Conservation (phyloP, 768 basidiomycete species). For the Rhizopogon salebrosus region DNA sequence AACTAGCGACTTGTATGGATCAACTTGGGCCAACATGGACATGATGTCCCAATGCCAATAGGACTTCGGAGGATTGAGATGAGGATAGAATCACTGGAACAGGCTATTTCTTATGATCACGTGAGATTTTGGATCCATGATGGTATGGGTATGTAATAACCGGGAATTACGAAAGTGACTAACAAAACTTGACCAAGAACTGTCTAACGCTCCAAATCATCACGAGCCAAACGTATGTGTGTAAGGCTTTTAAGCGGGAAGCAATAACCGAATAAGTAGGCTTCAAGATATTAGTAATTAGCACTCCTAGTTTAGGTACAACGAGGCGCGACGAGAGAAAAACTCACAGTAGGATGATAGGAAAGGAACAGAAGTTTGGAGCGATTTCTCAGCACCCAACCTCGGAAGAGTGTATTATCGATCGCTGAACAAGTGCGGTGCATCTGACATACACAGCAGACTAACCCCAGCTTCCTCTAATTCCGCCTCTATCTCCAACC, state of each 20-base stretch:
- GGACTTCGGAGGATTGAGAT: too few relatives aligned
- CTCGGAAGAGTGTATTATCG: constrained; percentile 30
- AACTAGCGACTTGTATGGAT: constrained; percentile 21
- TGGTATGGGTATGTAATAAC: too few relatives aligned
- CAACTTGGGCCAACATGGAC: constrained; percentile 1
- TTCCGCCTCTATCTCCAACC: constrained; percentile 59
- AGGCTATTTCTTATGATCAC: too few relatives aligned
- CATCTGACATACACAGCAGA: constrained; percentile 62
- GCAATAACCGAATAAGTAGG: neutral
- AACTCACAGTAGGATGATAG: neutral
- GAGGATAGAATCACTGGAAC: too few relatives aligned
- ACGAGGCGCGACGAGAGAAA: neutral
- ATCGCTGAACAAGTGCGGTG: constrained; percentile 53
- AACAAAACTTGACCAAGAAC: neutral
- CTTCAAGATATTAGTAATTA: neutral
- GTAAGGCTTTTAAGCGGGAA: neutral
- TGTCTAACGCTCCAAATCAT: neutral
- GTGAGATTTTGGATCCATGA: too few relatives aligned
- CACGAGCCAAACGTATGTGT: too few relatives aligned
- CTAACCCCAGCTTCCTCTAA: constrained; percentile 65
- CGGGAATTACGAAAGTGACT: neutral
- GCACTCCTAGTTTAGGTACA: neutral
- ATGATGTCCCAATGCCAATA: neutral
- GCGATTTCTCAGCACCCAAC: neutral
- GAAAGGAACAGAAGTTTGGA: neutral